Evolutionary conservation across 2,329 filamentous ascomycete genomes (phyloP), one percentile per base, ranked within the genome.

Genomic region (Coniella vitis): DNA sequence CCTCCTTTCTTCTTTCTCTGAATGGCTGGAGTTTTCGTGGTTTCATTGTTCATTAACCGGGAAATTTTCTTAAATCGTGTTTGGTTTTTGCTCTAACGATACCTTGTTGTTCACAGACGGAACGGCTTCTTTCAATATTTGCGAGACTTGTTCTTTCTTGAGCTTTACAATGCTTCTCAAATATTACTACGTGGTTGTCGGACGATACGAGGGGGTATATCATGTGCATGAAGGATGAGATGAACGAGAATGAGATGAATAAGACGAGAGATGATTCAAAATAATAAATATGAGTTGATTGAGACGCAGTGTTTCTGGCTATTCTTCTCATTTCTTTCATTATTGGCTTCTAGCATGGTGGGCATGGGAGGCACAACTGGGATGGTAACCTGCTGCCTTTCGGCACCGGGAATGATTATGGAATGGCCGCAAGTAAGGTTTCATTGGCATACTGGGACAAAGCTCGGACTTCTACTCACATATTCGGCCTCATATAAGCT

Each of bases 91-190:
- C 20, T 47, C 35, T 29, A 35, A 47, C 29, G 45, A 47, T 47
- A 47, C 45, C 45, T 47, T 47, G 35, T 47, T 21, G 29, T 31
- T 47, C 10, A 29, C 25, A 29, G 25, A 10, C 25, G 10, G 25
- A n/a, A 29, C 25, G 25, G 5, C 25, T 29, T 29, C n/a, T n/a
- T n/a, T n/a, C n/a, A 10, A 29, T 29, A 29, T 47, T 34, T 14
- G 2, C 25, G 21, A 10, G 12, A 17, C 4, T 38, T 40, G n/a
- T 14, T 29, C 10, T 17, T 22, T n/a, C 29, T 35, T 41, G 17
- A 16, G 7, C 29, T 19, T 38, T 25, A 9, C 9, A 21, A 14
- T 25, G 21, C 20, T 10, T 25, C 19, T 20, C 4, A n/a, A 39
- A 17, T 20, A 31, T 21, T 12, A 32, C 19, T n/a, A n/a, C n/a